Evolutionary conservation across 805 yeast genomes (phyloP), one percentile per base, ranked within the genome.

Genomic region (Candida endomychidarum): DNA sequence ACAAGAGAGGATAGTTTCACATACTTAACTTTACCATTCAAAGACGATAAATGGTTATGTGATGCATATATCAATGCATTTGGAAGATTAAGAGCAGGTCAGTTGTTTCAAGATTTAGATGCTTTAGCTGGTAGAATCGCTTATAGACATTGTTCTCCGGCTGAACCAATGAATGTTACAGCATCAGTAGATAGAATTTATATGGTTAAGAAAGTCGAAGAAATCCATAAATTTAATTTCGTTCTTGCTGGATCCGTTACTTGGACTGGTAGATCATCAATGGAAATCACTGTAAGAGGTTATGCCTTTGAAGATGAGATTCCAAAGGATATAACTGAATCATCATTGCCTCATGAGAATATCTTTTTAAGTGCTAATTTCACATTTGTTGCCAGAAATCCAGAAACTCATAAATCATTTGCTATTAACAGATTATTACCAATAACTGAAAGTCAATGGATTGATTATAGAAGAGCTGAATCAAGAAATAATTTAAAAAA

Each of bases 341-440:
- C 67, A 3, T 67, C 77, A 26, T 75, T 88, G 45, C 76, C 78
- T 18, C 76, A 73, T 8, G 81, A 80, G 18, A 82, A 85, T 34
- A 81, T 86, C 16, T 87, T 90, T 60, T 64, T 90, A 52, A 82
- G 88, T 22, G 96, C 97, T 5, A 86, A 86, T 56, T 90, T 90
- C 70, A 90, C 98, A 0, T 90, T 90, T 65, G 98, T 89, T 23
- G 97, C 97, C 12, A 77, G 98, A 62, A 86, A 90, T 59, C 97
- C 97, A 6, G 79, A 80, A 40, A 87, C 96, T n/a, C 95, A 86
- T 60, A 83, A 78, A 57, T 83, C 96, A 2, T 85, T 87, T 65
- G 86, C 95, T 7, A 84, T 90, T 50, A 90, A 90, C 67, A 75
- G 80, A 47, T 66, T 90, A 33, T 74, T 86, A 35, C 96, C 96